Evolutionary conservation across 331 rosid genomes (phyloP), one percentile per base, ranked within the genome.

Genomic region (Cucumis variabilis): DNA sequence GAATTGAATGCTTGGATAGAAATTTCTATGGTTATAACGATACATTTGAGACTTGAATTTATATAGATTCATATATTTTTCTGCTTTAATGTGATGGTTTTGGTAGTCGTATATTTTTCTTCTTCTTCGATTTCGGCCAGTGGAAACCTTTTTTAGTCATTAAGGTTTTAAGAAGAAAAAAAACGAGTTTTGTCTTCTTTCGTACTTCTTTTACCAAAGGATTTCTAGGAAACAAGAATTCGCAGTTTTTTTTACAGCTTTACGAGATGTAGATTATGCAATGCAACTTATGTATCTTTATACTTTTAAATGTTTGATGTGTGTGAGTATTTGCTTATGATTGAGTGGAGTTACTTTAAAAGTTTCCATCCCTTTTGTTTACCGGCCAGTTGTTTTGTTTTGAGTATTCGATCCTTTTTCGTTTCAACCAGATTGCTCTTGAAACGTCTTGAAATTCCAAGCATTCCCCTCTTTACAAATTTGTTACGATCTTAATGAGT

Each of bases 11-110:
- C 25, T 83, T 48, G 33, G 62, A 69, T 67, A 84, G 87, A 67
- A 84, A 44, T 68, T 48, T 84, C 87, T 68, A 66, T 13, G 50
- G 0, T 84, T 84, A 16, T 48, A 17, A 84, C 46, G 16, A 46
- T 62, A 84, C 24, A 66, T 55, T 65, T n/a, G n/a, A 65, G 83
- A 77, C 37, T 77, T 24, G 65, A 21, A 48, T n/a, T 78, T 78
- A 78, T n/a, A 7, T 78, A 13, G 14, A 6, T 48, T 50, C 83
- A 8, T 55, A 50, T 7, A 50, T 51, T 17, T 24, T 51, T 25
- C 79, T 51, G 66, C 6, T 1, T 51, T 25, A 15, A 5, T 78
- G 37, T 25, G 67, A 16, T 50, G 17, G 17, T 8, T 46, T 46
- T 76, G 58, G 65, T 6, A 58, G 13, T 53, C 19, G 4, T 33